These are phyloP conservation scores for Physaria fendleri DNA, from an alignment of 345 rosid species.

Conservation along the genomic window DNA sequence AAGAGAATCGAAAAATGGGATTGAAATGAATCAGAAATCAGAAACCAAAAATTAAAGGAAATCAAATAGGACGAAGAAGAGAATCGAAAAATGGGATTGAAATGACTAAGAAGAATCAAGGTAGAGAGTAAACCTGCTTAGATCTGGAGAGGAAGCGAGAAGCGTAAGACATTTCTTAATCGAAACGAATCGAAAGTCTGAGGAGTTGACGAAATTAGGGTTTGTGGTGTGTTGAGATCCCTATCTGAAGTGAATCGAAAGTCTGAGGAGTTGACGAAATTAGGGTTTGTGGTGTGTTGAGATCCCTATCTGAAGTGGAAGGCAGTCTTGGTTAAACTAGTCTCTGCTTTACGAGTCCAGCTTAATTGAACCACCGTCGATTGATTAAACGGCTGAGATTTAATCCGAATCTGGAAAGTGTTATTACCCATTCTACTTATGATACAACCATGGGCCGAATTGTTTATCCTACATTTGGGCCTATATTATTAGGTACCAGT, in stretches of 20 bases:
- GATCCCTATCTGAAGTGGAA: slow-evolving; percentile 24
- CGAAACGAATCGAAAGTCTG: slow-evolving; percentile 1
- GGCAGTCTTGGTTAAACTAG: background rate
- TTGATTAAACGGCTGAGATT: slow-evolving; percentile 24
- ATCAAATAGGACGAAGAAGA: background rate
- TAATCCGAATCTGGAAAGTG: background rate
- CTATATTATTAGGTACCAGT: too few species aligned
- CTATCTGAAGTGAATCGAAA: slow-evolving; percentile 24
- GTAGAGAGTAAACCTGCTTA: slow-evolving; percentile 51
- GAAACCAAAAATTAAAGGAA: background rate
- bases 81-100: background rate
- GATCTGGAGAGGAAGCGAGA: slow-evolving; percentile 69
- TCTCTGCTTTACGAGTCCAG: slow-evolving; percentile 5
- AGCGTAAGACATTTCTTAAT: slow-evolving; percentile 52
- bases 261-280: slow-evolving; percentile 7
- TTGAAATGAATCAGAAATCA: slow-evolving; percentile 18
- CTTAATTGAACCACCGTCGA: background rate
- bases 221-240: slow-evolving; percentile 26
- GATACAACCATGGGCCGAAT: too few species aligned
- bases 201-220: slow-evolving; percentile 25
- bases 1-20: too few species aligned
- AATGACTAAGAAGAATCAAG: background rate
- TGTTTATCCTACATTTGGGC: too few species aligned
- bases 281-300: slow-evolving; percentile 29
- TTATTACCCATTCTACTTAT: too few species aligned